Evolutionary conservation across 2,329 filamentous ascomycete genomes (phyloP), one percentile per base, ranked within the genome.

Genomic region (Myrmaecium sp.): DNA sequence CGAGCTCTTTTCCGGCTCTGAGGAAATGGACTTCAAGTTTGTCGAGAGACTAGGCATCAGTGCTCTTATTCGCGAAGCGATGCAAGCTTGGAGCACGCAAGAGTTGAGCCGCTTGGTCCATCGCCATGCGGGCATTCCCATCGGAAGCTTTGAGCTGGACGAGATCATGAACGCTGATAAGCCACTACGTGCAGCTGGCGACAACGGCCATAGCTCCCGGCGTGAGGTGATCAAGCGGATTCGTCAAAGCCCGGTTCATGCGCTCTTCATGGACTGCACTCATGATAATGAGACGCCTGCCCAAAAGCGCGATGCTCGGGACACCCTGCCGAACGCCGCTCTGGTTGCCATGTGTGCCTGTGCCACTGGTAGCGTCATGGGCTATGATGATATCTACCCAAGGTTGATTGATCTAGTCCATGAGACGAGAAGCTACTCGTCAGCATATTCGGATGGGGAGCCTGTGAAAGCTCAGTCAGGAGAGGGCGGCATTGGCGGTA

Each of bases 211-310:
- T 26, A 32, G 41, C 43, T 42, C 41, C 15, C 47, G 58, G 17
- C 58, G 62, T 18, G 76, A 86, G 40, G 67, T 79, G 11, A 64
- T 93, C 37, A 77, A 75, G 36, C 75, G 66, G 34, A 84, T 98
- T 51, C 80, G 81, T 37, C 74, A 78, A n/a, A 79, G 73, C 3
- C 81, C 84, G 4, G 77, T 95, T 0, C 84, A 93, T 37, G 89
- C 86, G 1, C 60, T 98, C 1, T 94, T 98, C 54, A 95, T 95
- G 83, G 91, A 98, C 49, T 98, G 91, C 52, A 98, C 91, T 0
- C 89, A 98, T 50, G 89, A 98, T 55, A 98, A 98, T 41, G 86
- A 98, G 55, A 78, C 82, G 2, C 89, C 89, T 1, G 81, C 86
- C 1, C 86, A 98, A 52, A 94, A 94, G 53, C 69, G 91, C 21